These are phyloP conservation scores for Candida sphagnicola DNA, from an alignment of 805 yeast species.

Conservation along the genomic window DNA sequence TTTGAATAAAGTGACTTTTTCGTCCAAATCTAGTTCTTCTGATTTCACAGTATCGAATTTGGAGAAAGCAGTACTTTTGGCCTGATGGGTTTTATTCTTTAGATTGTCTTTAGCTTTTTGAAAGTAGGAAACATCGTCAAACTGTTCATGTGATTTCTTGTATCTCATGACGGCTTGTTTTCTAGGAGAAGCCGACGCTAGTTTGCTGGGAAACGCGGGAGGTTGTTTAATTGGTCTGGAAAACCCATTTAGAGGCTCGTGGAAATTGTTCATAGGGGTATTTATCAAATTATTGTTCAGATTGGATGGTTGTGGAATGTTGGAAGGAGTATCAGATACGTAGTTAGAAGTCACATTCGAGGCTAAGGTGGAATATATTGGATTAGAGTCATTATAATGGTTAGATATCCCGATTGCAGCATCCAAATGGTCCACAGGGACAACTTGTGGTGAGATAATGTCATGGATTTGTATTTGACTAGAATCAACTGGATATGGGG, in stretches of 20 bases:
- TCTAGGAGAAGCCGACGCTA: conserved; percentile 27
- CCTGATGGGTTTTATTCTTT: conserved; percentile 12
- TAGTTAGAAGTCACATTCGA: no score
- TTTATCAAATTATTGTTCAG: no score
- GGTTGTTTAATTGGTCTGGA: neutral
- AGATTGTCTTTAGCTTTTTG: conserved; percentile 27
- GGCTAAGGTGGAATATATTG: no score
- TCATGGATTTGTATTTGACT: no score
- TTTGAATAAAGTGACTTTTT: conserved; percentile 32
- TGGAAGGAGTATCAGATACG: no score
- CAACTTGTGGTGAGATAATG: no score
- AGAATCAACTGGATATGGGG: no score
- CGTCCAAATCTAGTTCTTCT: conserved; percentile 25
- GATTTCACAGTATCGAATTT: neutral
- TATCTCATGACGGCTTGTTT: conserved; percentile 37
- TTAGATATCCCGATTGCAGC: no score
- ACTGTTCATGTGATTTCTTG: conserved; percentile 24
- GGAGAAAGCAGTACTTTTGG: neutral
- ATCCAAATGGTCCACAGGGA: no score
- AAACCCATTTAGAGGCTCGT: neutral
- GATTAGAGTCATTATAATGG: no score
- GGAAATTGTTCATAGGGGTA: neutral
- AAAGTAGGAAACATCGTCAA: conserved; percentile 14
- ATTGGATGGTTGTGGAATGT: no score
- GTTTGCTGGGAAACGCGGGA: neutral